These are phyloP conservation scores for Blastocystis sp. DNA, from an alignment of 352 stramenopile species.

Conservation along the genomic window DNA sequence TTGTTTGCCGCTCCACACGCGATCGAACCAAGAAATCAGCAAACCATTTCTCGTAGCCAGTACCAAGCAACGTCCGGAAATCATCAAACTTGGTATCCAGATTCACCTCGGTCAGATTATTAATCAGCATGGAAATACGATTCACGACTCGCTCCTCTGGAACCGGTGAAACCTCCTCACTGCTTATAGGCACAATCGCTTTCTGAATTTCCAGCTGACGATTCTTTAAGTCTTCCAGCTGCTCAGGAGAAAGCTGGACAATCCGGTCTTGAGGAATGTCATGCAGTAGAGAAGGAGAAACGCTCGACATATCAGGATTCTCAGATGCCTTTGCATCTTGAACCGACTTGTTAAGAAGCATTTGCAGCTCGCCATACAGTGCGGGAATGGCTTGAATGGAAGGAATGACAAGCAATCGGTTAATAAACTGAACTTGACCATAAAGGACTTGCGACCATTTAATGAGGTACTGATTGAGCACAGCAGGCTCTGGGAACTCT, in stretches of 20 bases:
- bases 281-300: too few relatives aligned
- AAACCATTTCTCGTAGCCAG: slow-evolving; percentile 8
- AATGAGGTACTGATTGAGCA: too few relatives aligned
- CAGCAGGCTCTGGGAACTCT: too few relatives aligned
- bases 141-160: neutral
- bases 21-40: slow-evolving; percentile 26
- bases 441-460: too few relatives aligned
- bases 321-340: too few relatives aligned
- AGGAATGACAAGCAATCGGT: neutral
- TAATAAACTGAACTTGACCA: too few relatives aligned
- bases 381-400: neutral
- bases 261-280: neutral
- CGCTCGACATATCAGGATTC: too few relatives aligned
- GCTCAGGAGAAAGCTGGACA: neutral
- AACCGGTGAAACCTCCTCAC: neutral
- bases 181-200: neutral
- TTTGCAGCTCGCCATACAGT: neutral
- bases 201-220: neutral
- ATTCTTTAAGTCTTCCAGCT: neutral
- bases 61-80: neutral
- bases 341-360: neutral
- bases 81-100: neutral
- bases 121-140: slow-evolving; percentile 39
- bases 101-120: slow-evolving; percentile 16
- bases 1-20: neutral